Evolutionary conservation across 768 basidiomycete genomes (phyloP).

Genomic region (Podaxis mareebaensis): DNA sequence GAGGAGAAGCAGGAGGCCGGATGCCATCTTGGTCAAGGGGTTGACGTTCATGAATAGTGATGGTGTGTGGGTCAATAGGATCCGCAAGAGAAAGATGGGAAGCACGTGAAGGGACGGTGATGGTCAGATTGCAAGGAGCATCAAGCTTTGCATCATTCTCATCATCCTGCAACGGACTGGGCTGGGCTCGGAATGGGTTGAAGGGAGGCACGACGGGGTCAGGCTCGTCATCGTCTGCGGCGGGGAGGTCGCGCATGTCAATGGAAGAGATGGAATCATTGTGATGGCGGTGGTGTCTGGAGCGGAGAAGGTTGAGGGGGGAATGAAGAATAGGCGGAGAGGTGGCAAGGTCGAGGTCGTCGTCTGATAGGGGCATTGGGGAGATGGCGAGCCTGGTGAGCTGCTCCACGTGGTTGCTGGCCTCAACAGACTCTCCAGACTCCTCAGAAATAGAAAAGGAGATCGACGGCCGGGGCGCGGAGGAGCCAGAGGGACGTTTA

Average conservation of each 20-base stretch:
- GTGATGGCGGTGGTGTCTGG: slow-evolving; percentile 17
- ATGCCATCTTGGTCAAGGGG: slow-evolving; percentile 17
- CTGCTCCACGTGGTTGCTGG: slow-evolving; percentile 10
- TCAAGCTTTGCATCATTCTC: slow-evolving; percentile 17
- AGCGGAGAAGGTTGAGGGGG: slow-evolving; percentile 16
- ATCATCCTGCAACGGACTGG: slow-evolving; percentile 10
- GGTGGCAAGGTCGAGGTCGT: slow-evolving; percentile 27
- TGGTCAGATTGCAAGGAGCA: slow-evolving; percentile 7
- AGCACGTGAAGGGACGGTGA: slow-evolving; percentile 16
- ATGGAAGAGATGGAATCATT: slow-evolving; percentile 40
- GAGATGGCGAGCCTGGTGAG: slow-evolving; percentile 25
- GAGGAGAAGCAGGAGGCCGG: background rate
- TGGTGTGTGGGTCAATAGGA: slow-evolving; percentile 29
- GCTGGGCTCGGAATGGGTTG: background rate
- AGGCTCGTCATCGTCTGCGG: slow-evolving; percentile 17
- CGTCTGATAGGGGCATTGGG: slow-evolving; percentile 29
- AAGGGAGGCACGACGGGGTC: slow-evolving; percentile 7
- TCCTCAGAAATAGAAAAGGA: slow-evolving; percentile 30
- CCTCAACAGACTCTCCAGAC: slow-evolving; percentile 4
- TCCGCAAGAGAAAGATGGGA: slow-evolving; percentile 28
- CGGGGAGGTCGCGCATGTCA: slow-evolving; percentile 33
- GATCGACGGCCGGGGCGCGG: slow-evolving; percentile 24
- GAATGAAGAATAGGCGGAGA: slow-evolving; percentile 10
- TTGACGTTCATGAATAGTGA: background rate
- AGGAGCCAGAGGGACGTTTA: slow-evolving; percentile 22